Evolutionary conservation across 371 early-diverging fungal genomes (phyloP), one percentile per base, ranked within the genome.

Genomic region (Saksenaea oblongispora): DNA sequence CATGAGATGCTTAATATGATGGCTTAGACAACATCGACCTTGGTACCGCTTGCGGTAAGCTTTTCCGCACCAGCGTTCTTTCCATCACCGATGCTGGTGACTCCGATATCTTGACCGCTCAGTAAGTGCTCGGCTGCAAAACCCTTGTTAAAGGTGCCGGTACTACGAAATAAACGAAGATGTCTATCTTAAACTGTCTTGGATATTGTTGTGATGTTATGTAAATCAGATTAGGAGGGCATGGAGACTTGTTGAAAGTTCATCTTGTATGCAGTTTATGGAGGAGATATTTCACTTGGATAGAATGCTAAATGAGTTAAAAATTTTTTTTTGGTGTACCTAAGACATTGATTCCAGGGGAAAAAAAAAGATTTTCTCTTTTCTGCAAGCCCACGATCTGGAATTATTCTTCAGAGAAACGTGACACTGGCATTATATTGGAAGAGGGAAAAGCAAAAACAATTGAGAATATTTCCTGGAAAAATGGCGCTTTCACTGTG

Each of bases 21-120:
- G 8, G 9, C 18, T 22, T 61, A 51, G 86, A 93, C 94, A 98
- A 98, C 92, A 93, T 95, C 76, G 96, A 95, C 78, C 90, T 98
- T 70, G 98, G 98, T 76, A 96, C 97, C 71, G 98, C 98, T 69
- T 98, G 98, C 87, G 97, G 98, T 87, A 96, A 95, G 89, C 95
- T 94, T 90, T 98, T 92, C 94, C 94, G 97, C 64, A 68, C 71
- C 72, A 73, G 73, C 75, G 88, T 87, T 70, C 84, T 98, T 78
- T 94, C 96, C 75, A 94, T 98, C 87, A 90, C 95, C 71, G 96
- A 98, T 77, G 90, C 94, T 70, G 98, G 98, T 88, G 97, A 96
- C 91, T 94, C 93, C 72, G 78, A 78, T 55, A 78, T 78, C 65
- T 70, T 78, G 64, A 61, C 71, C 58, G 72, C 78, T 62, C 75